Conservation (phyloP, 2,329 filamentous ascomycete genomes). For the Colletotrichum scovillei region DNA sequence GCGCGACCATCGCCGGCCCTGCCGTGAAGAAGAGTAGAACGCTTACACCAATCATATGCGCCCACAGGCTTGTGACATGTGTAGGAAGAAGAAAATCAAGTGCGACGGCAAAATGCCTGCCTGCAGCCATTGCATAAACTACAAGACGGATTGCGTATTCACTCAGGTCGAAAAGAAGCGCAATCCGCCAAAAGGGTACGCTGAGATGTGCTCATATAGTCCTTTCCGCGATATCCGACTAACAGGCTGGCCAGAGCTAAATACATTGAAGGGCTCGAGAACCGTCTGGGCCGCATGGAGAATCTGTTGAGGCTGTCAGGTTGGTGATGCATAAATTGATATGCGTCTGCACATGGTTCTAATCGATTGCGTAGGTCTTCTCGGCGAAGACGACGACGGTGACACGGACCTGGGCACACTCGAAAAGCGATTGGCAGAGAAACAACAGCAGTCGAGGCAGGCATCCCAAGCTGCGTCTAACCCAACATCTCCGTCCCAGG, state of each 20-base stretch:
- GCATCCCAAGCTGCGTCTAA: constrained; percentile 61
- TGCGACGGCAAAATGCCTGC: constrained; percentile 96
- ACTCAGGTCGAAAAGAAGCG: constrained; percentile 99
- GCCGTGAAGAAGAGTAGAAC: not conserved
- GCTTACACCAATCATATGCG: constrained; percentile 29
- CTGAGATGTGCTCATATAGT: not conserved
- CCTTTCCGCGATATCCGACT: not conserved
- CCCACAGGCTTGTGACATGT: constrained; percentile 92
- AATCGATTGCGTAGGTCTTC: constrained; percentile 65
- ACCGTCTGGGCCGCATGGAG: constrained; percentile 95
- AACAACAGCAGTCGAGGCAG: constrained; percentile 62
- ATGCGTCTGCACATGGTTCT: constrained; percentile 34
- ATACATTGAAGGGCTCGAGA: constrained; percentile 97
- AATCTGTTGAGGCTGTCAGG: constrained; percentile 86
- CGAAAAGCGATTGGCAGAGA: constrained; percentile 78
- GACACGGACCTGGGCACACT: constrained; percentile 89
- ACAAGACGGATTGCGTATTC: constrained; percentile 97
- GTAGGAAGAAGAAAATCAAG: constrained; percentile 96
- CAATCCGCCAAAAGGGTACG: constrained; percentile 94
- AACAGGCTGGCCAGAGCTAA: constrained; percentile 74
- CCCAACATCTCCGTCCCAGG: constrained; percentile 63
- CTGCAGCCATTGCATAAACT: constrained; percentile 96
- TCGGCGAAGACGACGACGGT: constrained; percentile 86
- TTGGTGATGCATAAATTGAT: constrained; percentile 42
- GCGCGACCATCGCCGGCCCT: not conserved